phyloP scores from a whole-genome alignment of 2,329 filamentous ascomycete genomes.

The Ophiocordyceps sinensis region DNA sequence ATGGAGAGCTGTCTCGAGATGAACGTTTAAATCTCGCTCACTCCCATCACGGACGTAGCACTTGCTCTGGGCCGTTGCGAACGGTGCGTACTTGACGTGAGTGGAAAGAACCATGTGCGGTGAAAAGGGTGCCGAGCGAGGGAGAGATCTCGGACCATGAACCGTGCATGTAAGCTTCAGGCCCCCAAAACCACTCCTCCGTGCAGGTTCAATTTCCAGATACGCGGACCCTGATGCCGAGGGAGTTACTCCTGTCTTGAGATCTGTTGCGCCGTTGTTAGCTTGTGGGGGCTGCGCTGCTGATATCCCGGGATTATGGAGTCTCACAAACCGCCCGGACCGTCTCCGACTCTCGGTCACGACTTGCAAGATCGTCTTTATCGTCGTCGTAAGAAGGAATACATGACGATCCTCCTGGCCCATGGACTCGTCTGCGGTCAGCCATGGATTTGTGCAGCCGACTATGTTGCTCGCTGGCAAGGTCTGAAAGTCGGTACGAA shows the following conservation, averaged over 20 bases:
- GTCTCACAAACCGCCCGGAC: conserved; percentile 44
- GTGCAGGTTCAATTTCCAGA: conserved; percentile 47
- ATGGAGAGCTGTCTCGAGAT: conserved; percentile 79
- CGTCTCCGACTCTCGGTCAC: conserved; percentile 41
- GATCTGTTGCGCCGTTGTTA: conserved; percentile 36
- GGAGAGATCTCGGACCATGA: conserved; percentile 82
- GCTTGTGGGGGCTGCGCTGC: neutral
- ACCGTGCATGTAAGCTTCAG: conserved; percentile 89
- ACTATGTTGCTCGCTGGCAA: neutral
- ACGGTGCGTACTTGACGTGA: conserved; percentile 92
- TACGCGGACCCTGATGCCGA: conserved; percentile 91
- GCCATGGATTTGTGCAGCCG: conserved; percentile 36
- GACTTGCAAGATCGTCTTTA: conserved; percentile 32
- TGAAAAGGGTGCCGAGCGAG: conserved; percentile 79
- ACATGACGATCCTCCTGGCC: conserved; percentile 61
- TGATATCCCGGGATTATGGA: too few relatives aligned
- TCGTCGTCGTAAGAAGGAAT: conserved; percentile 55
- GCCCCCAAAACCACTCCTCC: conserved; percentile 39
- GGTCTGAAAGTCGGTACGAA: neutral
- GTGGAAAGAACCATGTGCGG: conserved; percentile 85
- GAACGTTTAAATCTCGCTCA: conserved; percentile 80
- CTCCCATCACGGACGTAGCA: conserved; percentile 76
- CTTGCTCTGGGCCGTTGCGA: conserved; percentile 68
- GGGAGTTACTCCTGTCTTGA: conserved; percentile 84
- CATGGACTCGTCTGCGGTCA: conserved; percentile 83